Percentiles rank a stretch among this genome's conserved stretches.
These are phyloP conservation scores for Colletotrichum spinosum DNA, from an alignment of 2,329 filamentous ascomycete species.

Conservation along the genomic window DNA sequence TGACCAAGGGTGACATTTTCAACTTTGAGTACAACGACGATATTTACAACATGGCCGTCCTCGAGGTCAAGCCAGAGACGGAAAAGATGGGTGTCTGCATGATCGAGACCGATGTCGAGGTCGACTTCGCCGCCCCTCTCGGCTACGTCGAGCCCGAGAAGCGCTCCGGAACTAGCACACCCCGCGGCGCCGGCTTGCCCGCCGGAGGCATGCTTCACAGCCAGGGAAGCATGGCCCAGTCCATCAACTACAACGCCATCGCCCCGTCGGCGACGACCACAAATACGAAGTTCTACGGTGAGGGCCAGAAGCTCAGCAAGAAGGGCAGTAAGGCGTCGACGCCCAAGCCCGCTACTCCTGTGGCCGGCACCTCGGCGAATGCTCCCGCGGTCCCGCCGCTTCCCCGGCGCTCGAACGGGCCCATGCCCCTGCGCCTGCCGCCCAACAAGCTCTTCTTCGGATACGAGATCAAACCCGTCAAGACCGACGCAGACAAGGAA, in stretches of 20 bases:
- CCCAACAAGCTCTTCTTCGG: slow-evolving; percentile 97
- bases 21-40: slow-evolving; percentile 97
- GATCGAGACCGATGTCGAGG: slow-evolving; percentile 94
- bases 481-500: slow-evolving; percentile 79
- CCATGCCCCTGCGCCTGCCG: slow-evolving; percentile 85
- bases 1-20: slow-evolving; percentile 94
- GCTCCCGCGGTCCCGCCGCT: slow-evolving; percentile 42
- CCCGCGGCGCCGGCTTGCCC: slow-evolving; percentile 68
- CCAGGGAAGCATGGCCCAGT: slow-evolving; percentile 94
- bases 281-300: slow-evolving; percentile 81
- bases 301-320: slow-evolving; percentile 88
- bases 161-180: slow-evolving; percentile 86
- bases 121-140: slow-evolving; percentile 94
- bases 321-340: slow-evolving; percentile 82
- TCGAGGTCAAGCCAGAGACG: slow-evolving; percentile 90
- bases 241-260: slow-evolving; percentile 96
- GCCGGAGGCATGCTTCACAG: slow-evolving; percentile 81
- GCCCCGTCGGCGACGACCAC: slow-evolving; percentile 79
- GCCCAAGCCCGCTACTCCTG: slow-evolving; percentile 79
- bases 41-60: slow-evolving; percentile 89
- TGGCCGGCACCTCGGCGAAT: slow-evolving; percentile 66
- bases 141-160: slow-evolving; percentile 92
- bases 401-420: slow-evolving; percentile 75
- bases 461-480: slow-evolving; percentile 90
- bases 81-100: slow-evolving; percentile 91